Conservation (phyloP, 2,329 filamentous ascomycete genomes). For the Blastomyces emzantsi region DNA sequence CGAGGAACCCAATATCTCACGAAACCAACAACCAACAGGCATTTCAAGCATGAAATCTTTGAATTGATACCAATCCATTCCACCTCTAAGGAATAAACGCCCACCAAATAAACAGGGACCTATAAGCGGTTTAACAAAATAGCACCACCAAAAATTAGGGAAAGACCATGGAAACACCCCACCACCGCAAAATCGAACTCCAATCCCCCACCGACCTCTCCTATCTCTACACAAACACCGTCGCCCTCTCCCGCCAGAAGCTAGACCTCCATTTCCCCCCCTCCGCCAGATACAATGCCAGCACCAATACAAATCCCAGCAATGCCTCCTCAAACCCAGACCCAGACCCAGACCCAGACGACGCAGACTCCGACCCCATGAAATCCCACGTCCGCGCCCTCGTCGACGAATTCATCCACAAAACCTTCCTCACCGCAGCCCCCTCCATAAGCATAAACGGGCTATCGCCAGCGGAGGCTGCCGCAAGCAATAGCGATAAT, state of each 20-base stretch:
- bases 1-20: neutral
- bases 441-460: constrained; percentile 42
- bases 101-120: neutral
- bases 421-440: constrained; percentile 37
- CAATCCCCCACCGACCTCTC: constrained; percentile 42
- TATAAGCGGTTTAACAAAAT: neutral
- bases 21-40: neutral
- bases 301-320: constrained; percentile 23
- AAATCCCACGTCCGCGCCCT: constrained; percentile 8
- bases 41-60: neutral
- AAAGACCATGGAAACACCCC: constrained; percentile 23
- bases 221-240: constrained; percentile 41
- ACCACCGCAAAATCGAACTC: constrained; percentile 44
- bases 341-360: neutral
- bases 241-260: constrained; percentile 38
- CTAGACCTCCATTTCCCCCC: constrained; percentile 42
- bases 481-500: neutral
- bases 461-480: constrained; percentile 17
- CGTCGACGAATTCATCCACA: constrained; percentile 34
- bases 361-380: neutral
- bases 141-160: neutral
- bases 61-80: neutral
- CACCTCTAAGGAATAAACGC: neutral
- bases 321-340: constrained; percentile 29
- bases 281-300: constrained; percentile 20